Evolutionary conservation across 1,139 yeast species (phyloP), one percentile per base, ranked within the genome.

Genomic region (Blastobotrys raffinosifermentans): DNA sequence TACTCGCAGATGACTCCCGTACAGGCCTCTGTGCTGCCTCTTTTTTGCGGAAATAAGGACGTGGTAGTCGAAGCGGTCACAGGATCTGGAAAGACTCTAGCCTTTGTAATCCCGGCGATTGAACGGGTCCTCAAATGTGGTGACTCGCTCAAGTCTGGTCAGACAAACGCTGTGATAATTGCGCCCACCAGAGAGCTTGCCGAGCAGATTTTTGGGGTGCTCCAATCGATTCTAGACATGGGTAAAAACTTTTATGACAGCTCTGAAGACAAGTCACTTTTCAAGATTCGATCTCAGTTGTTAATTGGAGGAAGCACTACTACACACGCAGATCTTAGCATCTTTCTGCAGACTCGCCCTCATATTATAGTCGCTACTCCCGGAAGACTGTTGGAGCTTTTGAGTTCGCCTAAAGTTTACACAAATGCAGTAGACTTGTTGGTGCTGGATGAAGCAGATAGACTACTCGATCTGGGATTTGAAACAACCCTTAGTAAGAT

Each of bases 101-200:
- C 97, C 2, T 91, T 83, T 61, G 77, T 77, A 6, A 71, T 91
- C 3, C 98, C 98, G 0, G 72, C 87, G 2, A 57, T 89, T 17
- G 91, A 87, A 76, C 75, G 58, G 61, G 80, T 22, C 61, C 72
- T 30, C 58, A 52, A 15, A 15, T 4, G 17, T 16, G 10, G 21
- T 10, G 31, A 29, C n/a, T 19, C 14, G 43, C 53, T 42, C 45
- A 53, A 37, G 47, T 38, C 48, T 19, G 89, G 89, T 6, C 80
- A 79, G 46, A 74, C 85, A 59, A 72, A 80, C 45, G 81, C 84
- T 0, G 63, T 91, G 11, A 71, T 91, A 3, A 60, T 91, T 7
- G 78, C 94, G 1, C 98, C 98, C 2, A 93, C 98, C 0, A 70
- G 97, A 60, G 98, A 93, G 58, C 71, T 91, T 37, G 94, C 97